These are phyloP conservation scores for Lasiosphaeriaceae sp. DNA, from an alignment of 495 filamentous ascomycete species.

Conservation along the genomic window DNA sequence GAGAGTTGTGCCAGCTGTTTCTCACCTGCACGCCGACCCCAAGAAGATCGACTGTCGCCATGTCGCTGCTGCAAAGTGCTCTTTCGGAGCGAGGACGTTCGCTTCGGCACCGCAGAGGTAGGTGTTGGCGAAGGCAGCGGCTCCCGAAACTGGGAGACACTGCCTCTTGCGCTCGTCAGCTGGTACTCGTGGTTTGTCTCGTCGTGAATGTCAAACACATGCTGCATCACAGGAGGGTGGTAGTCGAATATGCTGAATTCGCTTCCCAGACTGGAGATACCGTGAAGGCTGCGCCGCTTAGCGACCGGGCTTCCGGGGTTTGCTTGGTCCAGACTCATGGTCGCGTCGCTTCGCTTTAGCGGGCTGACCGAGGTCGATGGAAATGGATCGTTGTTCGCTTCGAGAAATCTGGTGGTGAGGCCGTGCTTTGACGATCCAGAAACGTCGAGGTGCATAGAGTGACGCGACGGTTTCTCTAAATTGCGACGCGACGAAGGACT, in stretches of 20 bases:
- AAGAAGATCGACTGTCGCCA: slow-evolving; percentile 56
- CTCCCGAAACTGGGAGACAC: slow-evolving; percentile 26
- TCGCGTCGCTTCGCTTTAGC: slow-evolving; percentile 85
- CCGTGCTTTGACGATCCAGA: slow-evolving; percentile 45
- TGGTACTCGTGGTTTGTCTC: slow-evolving; percentile 43
- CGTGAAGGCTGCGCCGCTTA: slow-evolving; percentile 81
- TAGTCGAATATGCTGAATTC: slow-evolving; percentile 68
- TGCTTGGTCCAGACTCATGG: slow-evolving; percentile 78
- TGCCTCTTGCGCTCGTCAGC: slow-evolving; percentile 24
- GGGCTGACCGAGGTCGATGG: slow-evolving; percentile 70
- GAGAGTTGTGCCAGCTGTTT: slow-evolving; percentile 40
- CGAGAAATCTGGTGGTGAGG: slow-evolving; percentile 43
- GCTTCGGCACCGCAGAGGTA: slow-evolving; percentile 36
- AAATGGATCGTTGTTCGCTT: slow-evolving; percentile 30
- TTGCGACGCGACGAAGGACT: slow-evolving; percentile 41
- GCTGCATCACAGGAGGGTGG: slow-evolving; percentile 34
- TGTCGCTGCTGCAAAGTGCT: slow-evolving; percentile 85
- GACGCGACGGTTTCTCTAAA: slow-evolving; percentile 39
- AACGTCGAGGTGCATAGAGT: slow-evolving; percentile 47
- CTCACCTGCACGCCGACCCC: slow-evolving; percentile 45
- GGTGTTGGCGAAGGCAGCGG: slow-evolving; percentile 25
- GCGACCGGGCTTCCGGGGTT: slow-evolving; percentile 77
- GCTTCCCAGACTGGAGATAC: slow-evolving; percentile 50
- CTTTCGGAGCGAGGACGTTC: slow-evolving; percentile 71
- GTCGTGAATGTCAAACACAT: slow-evolving; percentile 44